Percentiles rank a stretch among this genome's conserved stretches.
These are phyloP conservation scores for Apiospora arundinis DNA, from an alignment of 2,329 filamentous ascomycete genomes.

Conservation along the genomic window DNA sequence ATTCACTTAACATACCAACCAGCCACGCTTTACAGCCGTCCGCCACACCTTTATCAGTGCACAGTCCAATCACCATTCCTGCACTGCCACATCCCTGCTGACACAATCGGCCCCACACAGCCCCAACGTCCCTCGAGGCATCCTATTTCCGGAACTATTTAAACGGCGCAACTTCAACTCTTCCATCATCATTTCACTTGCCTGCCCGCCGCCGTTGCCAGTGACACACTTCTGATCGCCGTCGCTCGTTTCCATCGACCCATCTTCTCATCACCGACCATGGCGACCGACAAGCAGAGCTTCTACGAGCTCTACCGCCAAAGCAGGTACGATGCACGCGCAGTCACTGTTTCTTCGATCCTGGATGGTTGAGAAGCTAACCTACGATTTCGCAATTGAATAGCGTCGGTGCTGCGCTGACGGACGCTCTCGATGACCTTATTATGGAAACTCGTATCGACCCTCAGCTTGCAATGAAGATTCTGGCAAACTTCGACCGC, in stretches of 20 bases:
- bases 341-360: slow-evolving; percentile 24
- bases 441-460: slow-evolving; percentile 96
- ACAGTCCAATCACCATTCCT: background rate
- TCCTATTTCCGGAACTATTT: slow-evolving; percentile 24
- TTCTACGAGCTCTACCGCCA: slow-evolving; percentile 97
- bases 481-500: slow-evolving; percentile 93
- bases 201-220: slow-evolving; percentile 15
- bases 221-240: background rate
- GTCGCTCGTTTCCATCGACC: too few relatives aligned
- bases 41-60: background rate
- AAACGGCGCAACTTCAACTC: slow-evolving; percentile 25
- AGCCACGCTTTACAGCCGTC: too few relatives aligned
- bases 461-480: slow-evolving; percentile 98
- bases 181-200: slow-evolving; percentile 22
- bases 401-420: slow-evolving; percentile 92
- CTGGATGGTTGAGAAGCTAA: slow-evolving; percentile 32
- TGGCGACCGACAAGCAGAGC: slow-evolving; percentile 57
- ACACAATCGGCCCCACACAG: slow-evolving; percentile 20
- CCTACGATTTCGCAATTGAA: slow-evolving; percentile 24
- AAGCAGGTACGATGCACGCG: slow-evolving; percentile 75
- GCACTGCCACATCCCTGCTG: slow-evolving; percentile 20
- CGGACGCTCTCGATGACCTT: slow-evolving; percentile 95
- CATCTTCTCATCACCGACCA: slow-evolving; percentile 30
- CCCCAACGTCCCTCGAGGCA: background rate
- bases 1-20: background rate